A percentile compares a stretch with the other conserved stretches of the same genome.
Conservation (phyloP, 169 alveolate genomes). For the Besnoitia besnoiti region DNA sequence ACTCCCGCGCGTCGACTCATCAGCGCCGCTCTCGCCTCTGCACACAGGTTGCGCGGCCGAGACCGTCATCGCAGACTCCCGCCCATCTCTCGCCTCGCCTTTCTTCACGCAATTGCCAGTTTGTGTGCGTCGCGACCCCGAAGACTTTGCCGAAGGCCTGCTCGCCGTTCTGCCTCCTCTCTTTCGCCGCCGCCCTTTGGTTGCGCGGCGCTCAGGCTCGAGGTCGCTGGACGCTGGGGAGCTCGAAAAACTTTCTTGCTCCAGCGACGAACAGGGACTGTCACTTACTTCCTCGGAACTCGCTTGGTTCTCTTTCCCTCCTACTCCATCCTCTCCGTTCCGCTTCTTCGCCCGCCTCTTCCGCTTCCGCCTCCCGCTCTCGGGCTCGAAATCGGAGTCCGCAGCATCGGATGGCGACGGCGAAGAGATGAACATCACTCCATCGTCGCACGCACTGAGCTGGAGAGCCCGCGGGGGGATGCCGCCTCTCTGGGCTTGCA, state of each 20-base stretch:
- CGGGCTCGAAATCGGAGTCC: constrained; percentile 20
- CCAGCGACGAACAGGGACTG: background rate
- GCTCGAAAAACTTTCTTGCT: background rate
- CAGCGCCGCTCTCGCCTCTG: background rate
- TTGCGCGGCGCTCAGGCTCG: background rate
- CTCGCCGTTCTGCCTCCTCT: background rate
- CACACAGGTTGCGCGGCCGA: background rate
- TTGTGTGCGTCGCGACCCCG: background rate
- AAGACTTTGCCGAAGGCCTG: no score
- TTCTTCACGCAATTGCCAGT: background rate
- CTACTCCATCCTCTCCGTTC: background rate
- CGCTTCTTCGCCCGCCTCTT: background rate
- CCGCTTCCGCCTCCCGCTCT: background rate
- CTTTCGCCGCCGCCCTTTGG: background rate
- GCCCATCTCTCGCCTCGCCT: no score
- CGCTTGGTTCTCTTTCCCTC: background rate
- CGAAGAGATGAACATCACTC: background rate
- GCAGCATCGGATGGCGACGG: background rate
- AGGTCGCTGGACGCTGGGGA: background rate
- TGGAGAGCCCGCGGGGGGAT: background rate
- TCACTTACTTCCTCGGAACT: background rate
- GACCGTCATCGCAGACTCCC: no score
- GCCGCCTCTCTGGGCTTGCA: background rate
- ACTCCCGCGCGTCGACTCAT: background rate
- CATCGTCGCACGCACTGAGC: background rate